Evolutionary conservation across 495 filamentous ascomycete genomes (phyloP).

Genomic region (Neurospora sublineolata): DNA sequence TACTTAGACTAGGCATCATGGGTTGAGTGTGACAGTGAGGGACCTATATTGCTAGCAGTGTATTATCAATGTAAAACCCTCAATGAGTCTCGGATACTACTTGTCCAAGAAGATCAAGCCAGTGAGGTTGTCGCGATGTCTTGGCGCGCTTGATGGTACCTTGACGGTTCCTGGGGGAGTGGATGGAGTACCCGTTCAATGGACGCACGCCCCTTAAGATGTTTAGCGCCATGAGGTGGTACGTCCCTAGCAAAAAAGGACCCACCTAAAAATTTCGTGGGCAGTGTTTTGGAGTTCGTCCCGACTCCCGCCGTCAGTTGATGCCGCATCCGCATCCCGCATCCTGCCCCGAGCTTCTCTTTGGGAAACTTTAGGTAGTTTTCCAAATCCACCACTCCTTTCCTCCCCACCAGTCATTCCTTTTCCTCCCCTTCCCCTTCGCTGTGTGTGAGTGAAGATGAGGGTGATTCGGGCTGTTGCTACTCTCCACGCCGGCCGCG

Average conservation of each 20-base stretch:
- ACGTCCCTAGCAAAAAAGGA: background rate
- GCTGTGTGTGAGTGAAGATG: slow-evolving; percentile 19
- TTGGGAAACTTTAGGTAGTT: slow-evolving; percentile 1
- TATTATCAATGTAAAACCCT: background rate
- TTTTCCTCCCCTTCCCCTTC: slow-evolving; percentile 11
- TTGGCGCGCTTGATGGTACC: background rate
- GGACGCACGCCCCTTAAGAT: background rate
- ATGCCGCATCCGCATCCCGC: slow-evolving; percentile 3
- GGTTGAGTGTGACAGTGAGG: background rate
- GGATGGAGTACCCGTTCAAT: background rate
- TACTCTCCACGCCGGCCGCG: slow-evolving; percentile 29
- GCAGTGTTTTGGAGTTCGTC: background rate
- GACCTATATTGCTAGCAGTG: background rate
- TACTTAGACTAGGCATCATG: background rate
- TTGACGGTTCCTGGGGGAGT: background rate
- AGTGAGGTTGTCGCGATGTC: background rate
- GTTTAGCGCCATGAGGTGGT: background rate
- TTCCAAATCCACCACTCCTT: background rate
- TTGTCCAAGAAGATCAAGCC: background rate
- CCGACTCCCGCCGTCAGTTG: slow-evolving; percentile 3
- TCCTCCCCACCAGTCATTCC: slow-evolving; percentile 12
- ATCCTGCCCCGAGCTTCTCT: slow-evolving; percentile 6
- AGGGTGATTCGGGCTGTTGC: slow-evolving; percentile 32
- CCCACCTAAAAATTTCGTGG: slow-evolving; percentile 28
- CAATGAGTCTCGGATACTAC: background rate